Conservation (phyloP, 2,329 filamentous ascomycete species). For the Colletotrichum noveboracense region DNA sequence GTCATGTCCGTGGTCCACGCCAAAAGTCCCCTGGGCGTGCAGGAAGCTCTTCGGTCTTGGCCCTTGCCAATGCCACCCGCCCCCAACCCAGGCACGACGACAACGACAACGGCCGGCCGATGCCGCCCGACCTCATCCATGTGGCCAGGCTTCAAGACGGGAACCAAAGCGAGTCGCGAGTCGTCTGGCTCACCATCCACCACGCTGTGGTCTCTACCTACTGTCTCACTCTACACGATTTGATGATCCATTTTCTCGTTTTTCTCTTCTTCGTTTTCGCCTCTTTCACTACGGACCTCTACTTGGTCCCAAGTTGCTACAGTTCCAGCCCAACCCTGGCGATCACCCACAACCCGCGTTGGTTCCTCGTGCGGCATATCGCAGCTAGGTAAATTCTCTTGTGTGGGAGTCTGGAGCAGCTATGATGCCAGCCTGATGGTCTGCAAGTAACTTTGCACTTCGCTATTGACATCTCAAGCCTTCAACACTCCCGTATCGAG, state of each 20-base stretch:
- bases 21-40: conserved; percentile 1
- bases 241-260: background rate
- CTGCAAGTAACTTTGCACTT: background rate
- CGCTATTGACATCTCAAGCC: background rate
- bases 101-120: conserved; percentile 2
- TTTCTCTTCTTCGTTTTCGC: background rate
- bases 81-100: background rate
- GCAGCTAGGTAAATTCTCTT: background rate
- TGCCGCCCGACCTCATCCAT: background rate
- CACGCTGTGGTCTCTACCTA: background rate
- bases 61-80: conserved; percentile 9
- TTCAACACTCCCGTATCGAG: background rate
- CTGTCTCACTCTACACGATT: background rate
- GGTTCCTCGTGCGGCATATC: background rate
- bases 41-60: conserved; percentile 7
- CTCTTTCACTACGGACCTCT: background rate
- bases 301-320: background rate
- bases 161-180: background rate
- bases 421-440: background rate
- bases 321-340: background rate
- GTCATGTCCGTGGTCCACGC: background rate
- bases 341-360: background rate
- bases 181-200: background rate
- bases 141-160: background rate
- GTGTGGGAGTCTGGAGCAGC: background rate